Evolutionary conservation across 1,284 basidiomycete species (phyloP), one percentile per base, ranked within the genome.

Genomic region (Tilletiaria anomala): DNA sequence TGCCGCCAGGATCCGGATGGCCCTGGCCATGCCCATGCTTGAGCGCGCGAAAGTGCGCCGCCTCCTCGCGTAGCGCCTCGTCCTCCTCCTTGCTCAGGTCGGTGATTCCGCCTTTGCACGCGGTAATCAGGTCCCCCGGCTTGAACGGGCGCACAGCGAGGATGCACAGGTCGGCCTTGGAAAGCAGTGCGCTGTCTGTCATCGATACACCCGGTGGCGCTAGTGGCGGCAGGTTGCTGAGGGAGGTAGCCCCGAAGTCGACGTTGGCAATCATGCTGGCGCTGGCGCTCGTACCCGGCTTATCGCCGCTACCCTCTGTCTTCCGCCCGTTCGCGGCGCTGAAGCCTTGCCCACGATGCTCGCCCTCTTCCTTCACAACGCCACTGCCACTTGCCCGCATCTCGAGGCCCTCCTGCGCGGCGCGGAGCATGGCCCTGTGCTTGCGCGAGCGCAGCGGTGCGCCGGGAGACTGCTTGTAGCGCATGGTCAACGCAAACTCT

Each of bases 121-220:
- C 79, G 18, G 76, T 75, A 51, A 88, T 78, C 48, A 84, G 76
- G 43, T 76, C 72, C 45, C 82, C 82, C 24, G 78, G 75, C 33
- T 74, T 71, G 40, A 85, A 75, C 18, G 74, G 69, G 24, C 79
- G 78, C 19, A 83, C 85, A 12, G 86, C 85, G 45, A 88, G 73
- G 26, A 91, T 86, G 59, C 83, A 88, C 5, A 91, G 71, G 62
- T 91, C 87, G 23, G 82, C 82, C 68, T 87, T 86, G 26, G 26
- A 29, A 8, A 29, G 26, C 8, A 29, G 26, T n/a, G 26, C 8
- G n/a, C n/a, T n/a, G n/a, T n/a, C n/a, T n/a, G n/a, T n/a, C n/a
- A n/a, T n/a, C n/a, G n/a, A n/a, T n/a, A n/a, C n/a, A n/a, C n/a
- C n/a, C n/a, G n/a, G n/a, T n/a, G n/a, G n/a, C n/a, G n/a, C n/a